A percentile compares a stretch with the other conserved stretches of the same genome.
phyloP scores from a whole-genome alignment of 2,329 filamentous ascomycete species.

The Arthrobotrys conoides region DNA sequence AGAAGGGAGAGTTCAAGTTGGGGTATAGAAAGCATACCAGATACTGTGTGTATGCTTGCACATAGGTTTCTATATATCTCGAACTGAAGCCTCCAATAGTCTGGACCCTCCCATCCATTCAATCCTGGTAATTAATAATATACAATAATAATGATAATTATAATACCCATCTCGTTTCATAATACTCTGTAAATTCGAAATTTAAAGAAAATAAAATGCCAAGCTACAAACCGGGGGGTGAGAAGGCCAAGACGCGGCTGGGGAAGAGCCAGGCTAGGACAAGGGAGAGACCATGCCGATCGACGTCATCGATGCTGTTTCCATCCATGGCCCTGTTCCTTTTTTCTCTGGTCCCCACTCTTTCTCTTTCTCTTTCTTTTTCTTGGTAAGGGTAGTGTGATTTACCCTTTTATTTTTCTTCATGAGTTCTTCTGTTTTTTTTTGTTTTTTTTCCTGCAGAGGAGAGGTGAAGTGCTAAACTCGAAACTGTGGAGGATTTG shows the following conservation, averaged over 20 bases:
- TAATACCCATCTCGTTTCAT: too few species aligned
- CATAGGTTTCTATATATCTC: too few species aligned
- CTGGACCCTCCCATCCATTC: too few species aligned
- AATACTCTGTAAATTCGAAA: too few species aligned
- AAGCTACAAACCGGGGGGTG: slow-evolving; percentile 21
- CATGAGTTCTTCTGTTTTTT: not conserved
- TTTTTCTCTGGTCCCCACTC: slow-evolving; percentile 14
- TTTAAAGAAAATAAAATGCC: too few species aligned
- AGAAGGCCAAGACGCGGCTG: slow-evolving; percentile 24
- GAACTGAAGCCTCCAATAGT: too few species aligned
- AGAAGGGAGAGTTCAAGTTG: too few species aligned
- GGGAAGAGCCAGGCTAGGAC: not conserved
- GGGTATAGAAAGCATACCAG: too few species aligned
- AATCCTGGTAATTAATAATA: too few species aligned
- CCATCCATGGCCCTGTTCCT: slow-evolving; percentile 23
- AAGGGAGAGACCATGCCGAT: slow-evolving; percentile 21
- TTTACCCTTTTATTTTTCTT: not conserved
- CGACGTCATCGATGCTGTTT: slow-evolving; percentile 60
- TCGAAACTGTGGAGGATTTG: slow-evolving; percentile 1
- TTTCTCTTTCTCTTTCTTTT: not conserved
- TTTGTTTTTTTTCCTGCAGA: too few species aligned
- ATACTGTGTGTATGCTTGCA: too few species aligned
- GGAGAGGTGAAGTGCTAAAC: not conserved
- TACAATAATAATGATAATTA: too few species aligned
- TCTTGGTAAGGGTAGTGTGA: not conserved